Evolutionary conservation across 306 rosid species (phyloP).

Genomic region (Mimosa bimucronata): DNA sequence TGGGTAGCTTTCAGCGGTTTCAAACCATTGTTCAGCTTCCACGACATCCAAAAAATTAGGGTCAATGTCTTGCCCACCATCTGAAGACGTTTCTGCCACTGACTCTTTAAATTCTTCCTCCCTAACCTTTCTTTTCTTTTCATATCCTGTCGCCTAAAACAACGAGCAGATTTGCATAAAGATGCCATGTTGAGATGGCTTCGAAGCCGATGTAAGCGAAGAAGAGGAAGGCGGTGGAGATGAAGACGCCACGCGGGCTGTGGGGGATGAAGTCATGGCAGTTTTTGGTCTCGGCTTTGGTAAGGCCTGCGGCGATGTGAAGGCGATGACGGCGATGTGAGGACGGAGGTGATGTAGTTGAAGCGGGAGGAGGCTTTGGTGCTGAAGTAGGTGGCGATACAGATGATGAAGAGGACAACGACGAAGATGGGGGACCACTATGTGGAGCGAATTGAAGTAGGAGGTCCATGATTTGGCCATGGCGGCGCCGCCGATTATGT

Average conservation of each 20-base stretch:
- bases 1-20: no score
- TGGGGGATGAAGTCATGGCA: no score
- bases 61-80: no score
- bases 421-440: constrained; percentile 59
- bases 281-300: constrained; percentile 58
- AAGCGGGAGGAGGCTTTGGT: no score
- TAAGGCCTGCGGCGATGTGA: constrained; percentile 73
- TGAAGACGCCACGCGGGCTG: constrained; percentile 57
- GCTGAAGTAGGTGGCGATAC: constrained; percentile 61
- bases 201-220: constrained; percentile 87
- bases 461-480: constrained; percentile 89
- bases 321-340: constrained; percentile 56
- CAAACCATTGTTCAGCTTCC: no score
- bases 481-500: constrained; percentile 65
- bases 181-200: constrained; percentile 76
- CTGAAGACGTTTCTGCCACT: no score
- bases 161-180: no score
- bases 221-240: constrained; percentile 75
- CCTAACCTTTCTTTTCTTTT: no score
- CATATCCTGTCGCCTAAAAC: no score
- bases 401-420: constrained; percentile 47
- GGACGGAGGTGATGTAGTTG: constrained; percentile 70
- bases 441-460: constrained; percentile 79
- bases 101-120: no score
- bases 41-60: no score